These are phyloP conservation scores for Naganishia onofrii DNA, from an alignment of 768 basidiomycete species.

Conservation along the genomic window DNA sequence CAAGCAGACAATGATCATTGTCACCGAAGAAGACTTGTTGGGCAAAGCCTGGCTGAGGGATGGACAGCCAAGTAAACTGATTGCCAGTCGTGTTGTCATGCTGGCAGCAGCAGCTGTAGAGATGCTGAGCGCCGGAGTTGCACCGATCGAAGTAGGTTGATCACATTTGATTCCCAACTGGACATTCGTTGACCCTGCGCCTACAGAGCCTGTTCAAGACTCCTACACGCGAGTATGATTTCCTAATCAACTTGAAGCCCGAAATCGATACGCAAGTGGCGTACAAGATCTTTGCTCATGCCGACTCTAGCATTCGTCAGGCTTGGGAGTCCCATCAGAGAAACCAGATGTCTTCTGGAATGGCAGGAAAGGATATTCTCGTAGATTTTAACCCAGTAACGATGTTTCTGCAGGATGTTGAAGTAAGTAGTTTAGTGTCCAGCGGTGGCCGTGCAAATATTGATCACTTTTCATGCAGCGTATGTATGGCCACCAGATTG, in stretches of 20 bases:
- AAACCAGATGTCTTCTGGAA: constrained; percentile 30
- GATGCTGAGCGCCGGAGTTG: constrained; percentile 59
- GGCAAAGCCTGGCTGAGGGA: constrained; percentile 74
- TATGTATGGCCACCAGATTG: constrained; percentile 70
- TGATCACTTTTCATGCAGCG: constrained; percentile 55
- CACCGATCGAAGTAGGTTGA: constrained; percentile 61
- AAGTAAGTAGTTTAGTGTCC: constrained; percentile 53
- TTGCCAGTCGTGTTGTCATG: constrained; percentile 68
- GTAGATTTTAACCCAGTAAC: constrained; percentile 79
- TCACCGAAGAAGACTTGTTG: constrained; percentile 70
- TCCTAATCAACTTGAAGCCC: constrained; percentile 72
- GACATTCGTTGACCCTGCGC: constrained; percentile 8
- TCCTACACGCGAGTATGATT: constrained; percentile 78
- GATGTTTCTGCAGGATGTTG: constrained; percentile 66
- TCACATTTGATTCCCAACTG: too few relatives aligned
- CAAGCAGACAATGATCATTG: constrained; percentile 66
- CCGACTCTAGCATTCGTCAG: constrained; percentile 15
- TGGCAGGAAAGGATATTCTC: constrained; percentile 44
- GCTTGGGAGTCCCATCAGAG: constrained; percentile 27
- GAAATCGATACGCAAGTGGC: constrained; percentile 17
- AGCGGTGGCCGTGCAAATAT: background rate
- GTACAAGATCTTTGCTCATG: constrained; percentile 23
- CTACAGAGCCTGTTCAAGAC: constrained; percentile 77
- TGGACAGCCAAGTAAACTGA: constrained; percentile 64
- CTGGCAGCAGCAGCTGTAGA: constrained; percentile 74